These are phyloP conservation scores for Leishmania lainsoni DNA, from an alignment of 208 protist genomes.

Conservation along the genomic window DNA sequence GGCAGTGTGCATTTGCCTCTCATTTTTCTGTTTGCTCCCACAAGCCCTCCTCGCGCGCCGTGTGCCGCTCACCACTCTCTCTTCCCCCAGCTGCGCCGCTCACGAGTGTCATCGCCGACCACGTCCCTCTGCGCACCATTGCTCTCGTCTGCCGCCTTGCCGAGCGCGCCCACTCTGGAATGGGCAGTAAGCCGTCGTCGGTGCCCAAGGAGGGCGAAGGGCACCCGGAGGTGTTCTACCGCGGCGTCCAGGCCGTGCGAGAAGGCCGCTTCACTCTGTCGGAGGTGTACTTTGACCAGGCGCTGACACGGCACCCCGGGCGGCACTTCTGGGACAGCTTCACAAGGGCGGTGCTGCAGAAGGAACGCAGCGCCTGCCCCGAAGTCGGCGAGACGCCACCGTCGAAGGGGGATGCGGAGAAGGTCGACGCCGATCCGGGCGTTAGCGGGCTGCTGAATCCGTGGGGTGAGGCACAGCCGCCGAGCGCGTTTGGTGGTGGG, in stretches of 20 bases:
- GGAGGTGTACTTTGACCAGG: constrained; percentile 17
- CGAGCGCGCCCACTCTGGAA: neutral
- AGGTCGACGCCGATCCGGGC: too few relatives aligned
- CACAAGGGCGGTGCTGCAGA: neutral
- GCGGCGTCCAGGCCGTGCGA: neutral
- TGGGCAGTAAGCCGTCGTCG: neutral
- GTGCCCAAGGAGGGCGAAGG: neutral
- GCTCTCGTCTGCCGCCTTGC: neutral
- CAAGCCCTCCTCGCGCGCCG: neutral
- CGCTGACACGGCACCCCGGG: neutral
- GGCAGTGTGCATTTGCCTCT: neutral
- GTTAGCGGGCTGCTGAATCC: too few relatives aligned
- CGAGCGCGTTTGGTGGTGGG: neutral
- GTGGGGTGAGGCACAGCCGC: neutral
- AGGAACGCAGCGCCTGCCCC: neutral
- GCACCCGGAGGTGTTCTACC: constrained; percentile 12
- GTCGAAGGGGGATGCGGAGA: neutral
- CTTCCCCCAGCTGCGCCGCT: neutral
- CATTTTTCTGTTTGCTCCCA: neutral
- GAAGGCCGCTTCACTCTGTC: constrained; percentile 5
- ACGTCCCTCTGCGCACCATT: neutral
- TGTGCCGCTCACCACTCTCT: neutral
- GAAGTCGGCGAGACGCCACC: neutral
- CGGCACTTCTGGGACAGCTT: constrained; percentile 2
- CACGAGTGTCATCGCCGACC: neutral